Evolutionary conservation across 2,329 filamentous ascomycete genomes (phyloP), one percentile per base, ranked within the genome.

Genomic region (Monilinia laxa): DNA sequence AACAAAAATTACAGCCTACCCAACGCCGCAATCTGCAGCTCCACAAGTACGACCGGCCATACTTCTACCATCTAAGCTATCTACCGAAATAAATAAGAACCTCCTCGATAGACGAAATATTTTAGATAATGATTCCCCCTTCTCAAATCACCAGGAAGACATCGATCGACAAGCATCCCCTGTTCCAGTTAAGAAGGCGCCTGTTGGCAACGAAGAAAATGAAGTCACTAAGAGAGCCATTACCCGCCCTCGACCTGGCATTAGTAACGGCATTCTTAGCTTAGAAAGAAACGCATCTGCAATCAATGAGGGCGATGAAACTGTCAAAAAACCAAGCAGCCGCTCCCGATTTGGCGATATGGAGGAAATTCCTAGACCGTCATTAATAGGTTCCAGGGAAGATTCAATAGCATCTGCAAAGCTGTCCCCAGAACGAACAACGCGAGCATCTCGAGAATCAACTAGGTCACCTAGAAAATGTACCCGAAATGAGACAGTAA

Each of bases 301-400:
- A 40, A n/a, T n/a, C 45, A 40, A 49, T 45, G 55, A 35, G 35
- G 31, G 9, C 25, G n/a, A 25, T 52, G 28, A 42, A 31, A 42
- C 18, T 5, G 35, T 4, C 25, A 57, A 67, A 31, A 49, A 31
- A 16, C 1, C 28, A 31, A 18, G 4, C 42, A 28, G 31, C 35
- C 40, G 28, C 11, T 18, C 59, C 57, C 45, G 31, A 38, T 2
- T 31, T 25, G 28, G 31, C 10, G 25, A 23, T 18, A 6, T 20
- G n/a, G 28, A 49, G 5, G 68, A 67, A 38, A 64, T 58, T 20
- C 64, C 66, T 3, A 51, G 62, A 4, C 64, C 68, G 16, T 65
- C 68, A 25, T 68, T 68, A 11, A 67, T 56, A 62, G 51, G 53
- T 31, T 64, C 63, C 18, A 28, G 31, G 10, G 16, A 42, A 28